Evolutionary conservation across 805 yeast genomes (phyloP), one percentile per base, ranked within the genome.

Genomic region (Phaffomyces antillensis): DNA sequence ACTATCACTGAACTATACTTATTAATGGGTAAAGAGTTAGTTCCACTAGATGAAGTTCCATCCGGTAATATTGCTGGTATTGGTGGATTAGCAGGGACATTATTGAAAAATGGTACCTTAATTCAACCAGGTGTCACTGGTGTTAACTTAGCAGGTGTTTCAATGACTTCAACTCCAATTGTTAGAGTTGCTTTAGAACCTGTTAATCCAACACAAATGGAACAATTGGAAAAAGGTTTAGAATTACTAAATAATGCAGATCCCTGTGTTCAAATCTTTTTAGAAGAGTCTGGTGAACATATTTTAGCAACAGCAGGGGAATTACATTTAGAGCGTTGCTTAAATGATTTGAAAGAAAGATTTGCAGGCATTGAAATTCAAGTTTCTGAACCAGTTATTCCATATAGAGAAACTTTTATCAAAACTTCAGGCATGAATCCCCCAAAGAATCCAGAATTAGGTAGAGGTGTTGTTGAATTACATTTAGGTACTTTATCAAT

Each of bases 121-220:
- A 71, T 86, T 7, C 71, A 80, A 40, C 71, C 77, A 0, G 75
- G 73, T 3, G 61, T 73, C 2, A 67, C 74, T 6, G 90, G 89
- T 36, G 80, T 81, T n/a, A 83, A 83, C 53, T 67, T 83, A 41
- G 96, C 96, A 0, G 84, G 87, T 52, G 70, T 88, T 17, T 83
- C 80, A 44, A 65, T 80, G 43, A 76, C 83, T 15, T 77, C 85
- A n/a, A 86, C 88, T 30, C 99, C 99, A 1, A 91, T 93, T 60
- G 87, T 93, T 53, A 79, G 89, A 52, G 96, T 93, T 30, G 97
- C 99, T 0, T 70, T 93, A n/a, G 99, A 93, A 60, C 96, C 99
- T 1, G 83, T 77, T 5, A 85, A 88, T 54, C 96, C 96, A 10
- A 73, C 83, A 40, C 81, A 88, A 53, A 76, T 89, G 73, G 81